Conservation (phyloP, 768 basidiomycete species). For the Cystobasidium tubakii region DNA sequence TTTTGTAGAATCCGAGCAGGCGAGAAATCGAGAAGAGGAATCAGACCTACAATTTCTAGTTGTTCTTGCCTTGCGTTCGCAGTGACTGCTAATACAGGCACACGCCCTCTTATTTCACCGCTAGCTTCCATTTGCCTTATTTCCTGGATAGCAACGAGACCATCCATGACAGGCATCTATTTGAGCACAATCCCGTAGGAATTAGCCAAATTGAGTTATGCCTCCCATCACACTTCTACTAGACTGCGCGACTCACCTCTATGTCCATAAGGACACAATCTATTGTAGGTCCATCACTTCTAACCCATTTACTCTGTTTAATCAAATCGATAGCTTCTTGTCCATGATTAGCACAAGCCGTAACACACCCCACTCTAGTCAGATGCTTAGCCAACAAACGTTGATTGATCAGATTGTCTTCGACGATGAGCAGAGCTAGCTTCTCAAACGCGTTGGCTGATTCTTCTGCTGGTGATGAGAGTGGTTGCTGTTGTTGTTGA, state of each 20-base stretch:
- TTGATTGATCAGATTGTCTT: constrained; percentile 37
- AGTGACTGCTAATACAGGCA: constrained; percentile 25
- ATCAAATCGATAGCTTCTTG: constrained; percentile 31
- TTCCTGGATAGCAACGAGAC: constrained; percentile 21
- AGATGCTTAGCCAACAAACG: constrained; percentile 33
- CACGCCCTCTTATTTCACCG: constrained; percentile 18
- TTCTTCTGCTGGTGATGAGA: neutral
- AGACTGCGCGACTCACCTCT: constrained; percentile 21
- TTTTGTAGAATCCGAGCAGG: too few species aligned
- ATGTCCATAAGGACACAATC: constrained; percentile 37
- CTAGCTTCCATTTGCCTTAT: constrained; percentile 20
- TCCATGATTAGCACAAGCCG: constrained; percentile 27
- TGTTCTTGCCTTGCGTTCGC: constrained; percentile 31
- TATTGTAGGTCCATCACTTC: neutral
- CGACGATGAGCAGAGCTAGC: constrained; percentile 21
- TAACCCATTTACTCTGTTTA: constrained; percentile 30
- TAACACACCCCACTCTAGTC: constrained; percentile 11
- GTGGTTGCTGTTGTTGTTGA: neutral
- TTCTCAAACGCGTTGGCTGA: neutral
- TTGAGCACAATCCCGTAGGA: too few species aligned
- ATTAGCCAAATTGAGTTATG: too few species aligned
- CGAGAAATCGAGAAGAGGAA: too few species aligned
- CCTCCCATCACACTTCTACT: too few species aligned
- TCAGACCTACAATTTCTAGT: constrained; percentile 6
- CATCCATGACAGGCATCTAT: constrained; percentile 36